Evolutionary conservation across 345 rosid genomes (phyloP).

Genomic region (Cardamine occulta): DNA sequence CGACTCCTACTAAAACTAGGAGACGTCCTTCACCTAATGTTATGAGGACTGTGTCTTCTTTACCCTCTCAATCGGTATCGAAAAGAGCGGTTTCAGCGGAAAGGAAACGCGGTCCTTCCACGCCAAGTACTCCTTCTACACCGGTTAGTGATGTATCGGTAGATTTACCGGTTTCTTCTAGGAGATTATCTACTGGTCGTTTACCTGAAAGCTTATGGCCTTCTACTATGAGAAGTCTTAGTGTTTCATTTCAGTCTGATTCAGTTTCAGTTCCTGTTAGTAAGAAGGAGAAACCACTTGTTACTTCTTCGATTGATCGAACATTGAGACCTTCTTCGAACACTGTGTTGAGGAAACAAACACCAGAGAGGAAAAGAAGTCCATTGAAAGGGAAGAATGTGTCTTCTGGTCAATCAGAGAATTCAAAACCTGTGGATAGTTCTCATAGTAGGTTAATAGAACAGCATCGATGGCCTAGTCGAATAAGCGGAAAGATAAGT

Average conservation of each 20-base stretch:
- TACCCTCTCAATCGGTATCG: conserved; percentile 48
- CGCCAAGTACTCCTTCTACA: conserved; percentile 68
- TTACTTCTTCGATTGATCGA: conserved; percentile 58
- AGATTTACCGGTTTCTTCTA: conserved; percentile 51
- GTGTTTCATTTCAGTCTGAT: conserved; percentile 95
- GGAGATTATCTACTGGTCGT: conserved; percentile 60
- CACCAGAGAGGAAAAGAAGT: conserved; percentile 80
- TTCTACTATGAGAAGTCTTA: conserved; percentile 95
- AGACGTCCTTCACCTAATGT: conserved; percentile 75
- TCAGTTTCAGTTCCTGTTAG: conserved; percentile 69
- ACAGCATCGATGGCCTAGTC: conserved; percentile 87
- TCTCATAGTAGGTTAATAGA: conserved; percentile 65
- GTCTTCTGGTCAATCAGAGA: conserved; percentile 70
- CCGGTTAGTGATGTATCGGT: conserved; percentile 70
- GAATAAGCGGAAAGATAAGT: conserved; percentile 60
- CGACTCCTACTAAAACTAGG: conserved; percentile 53
- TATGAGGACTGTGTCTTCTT: conserved; percentile 50
- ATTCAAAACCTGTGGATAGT: conserved; percentile 75
- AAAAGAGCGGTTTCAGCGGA: conserved; percentile 86
- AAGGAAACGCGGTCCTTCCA: conserved; percentile 67
- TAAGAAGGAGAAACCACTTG: conserved; percentile 78
- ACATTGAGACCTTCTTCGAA: conserved; percentile 84
- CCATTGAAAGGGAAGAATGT: conserved; percentile 74
- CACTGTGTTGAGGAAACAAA: conserved; percentile 59
- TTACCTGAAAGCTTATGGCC: conserved; percentile 95